Evolutionary conservation across 2,329 filamentous ascomycete genomes (phyloP).

Genomic region (Herpotrichia juniperi): DNA sequence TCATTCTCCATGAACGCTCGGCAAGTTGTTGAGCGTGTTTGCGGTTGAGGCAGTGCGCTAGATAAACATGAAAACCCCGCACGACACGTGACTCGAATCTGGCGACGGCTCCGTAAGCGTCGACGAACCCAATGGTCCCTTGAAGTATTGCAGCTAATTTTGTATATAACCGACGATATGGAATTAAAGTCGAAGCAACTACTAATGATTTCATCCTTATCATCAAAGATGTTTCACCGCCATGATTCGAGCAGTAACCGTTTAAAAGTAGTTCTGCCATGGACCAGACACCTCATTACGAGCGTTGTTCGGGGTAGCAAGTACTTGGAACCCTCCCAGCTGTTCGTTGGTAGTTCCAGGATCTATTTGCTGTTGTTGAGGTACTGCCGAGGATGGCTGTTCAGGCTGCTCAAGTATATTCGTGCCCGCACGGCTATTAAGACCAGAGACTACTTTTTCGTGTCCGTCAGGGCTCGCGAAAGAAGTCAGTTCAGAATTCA

Average conservation of each 20-base stretch:
- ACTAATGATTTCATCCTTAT: too few relatives aligned
- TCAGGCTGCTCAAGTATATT: too few relatives aligned
- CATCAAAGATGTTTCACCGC: background rate
- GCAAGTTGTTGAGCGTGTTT: background rate
- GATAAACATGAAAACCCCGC: background rate
- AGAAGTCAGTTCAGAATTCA: background rate
- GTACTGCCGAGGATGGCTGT: too few relatives aligned
- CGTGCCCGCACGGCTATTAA: too few relatives aligned
- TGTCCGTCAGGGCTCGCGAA: background rate
- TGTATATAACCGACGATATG: background rate
- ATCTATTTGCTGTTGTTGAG: background rate
- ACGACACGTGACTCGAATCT: background rate
- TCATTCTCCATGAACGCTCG: constrained; percentile 4
- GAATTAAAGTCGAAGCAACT: background rate
- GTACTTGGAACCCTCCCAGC: background rate
- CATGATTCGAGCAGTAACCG: background rate
- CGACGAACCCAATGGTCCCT: background rate
- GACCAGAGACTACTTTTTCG: too few relatives aligned
- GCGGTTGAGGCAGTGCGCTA: background rate
- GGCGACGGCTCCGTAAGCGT: background rate
- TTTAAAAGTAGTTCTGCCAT: background rate
- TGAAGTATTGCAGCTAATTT: background rate
- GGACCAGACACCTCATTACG: background rate
- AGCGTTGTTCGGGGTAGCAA: background rate
- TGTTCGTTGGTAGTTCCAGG: too few relatives aligned